Evolutionary conservation across 176 grass and related monocot species (phyloP).

Genomic region (Oryza punctata): DNA sequence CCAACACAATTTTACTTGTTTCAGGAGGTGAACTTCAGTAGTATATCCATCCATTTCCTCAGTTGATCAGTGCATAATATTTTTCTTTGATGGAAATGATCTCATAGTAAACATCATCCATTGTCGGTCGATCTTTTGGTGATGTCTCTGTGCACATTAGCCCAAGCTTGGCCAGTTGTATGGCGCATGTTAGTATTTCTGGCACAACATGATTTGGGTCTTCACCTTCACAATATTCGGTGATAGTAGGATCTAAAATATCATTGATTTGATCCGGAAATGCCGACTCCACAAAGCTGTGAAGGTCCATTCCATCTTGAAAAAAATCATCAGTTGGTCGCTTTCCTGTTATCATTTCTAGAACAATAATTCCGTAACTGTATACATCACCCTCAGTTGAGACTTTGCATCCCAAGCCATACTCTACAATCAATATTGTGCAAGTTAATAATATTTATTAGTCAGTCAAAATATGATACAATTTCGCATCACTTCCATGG

Average conservation of each 20-base stretch:
- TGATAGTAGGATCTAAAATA: slow-evolving; percentile 2
- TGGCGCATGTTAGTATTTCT: background rate
- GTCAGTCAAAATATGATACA: too few relatives aligned
- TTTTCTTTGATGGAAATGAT: slow-evolving; percentile 3
- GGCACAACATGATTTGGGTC: background rate
- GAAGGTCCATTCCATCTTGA: background rate
- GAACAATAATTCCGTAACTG: slow-evolving; percentile 36
- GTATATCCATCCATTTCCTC: background rate
- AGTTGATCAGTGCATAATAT: background rate
- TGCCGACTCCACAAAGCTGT: background rate
- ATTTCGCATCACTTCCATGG: background rate
- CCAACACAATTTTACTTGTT: too few relatives aligned
- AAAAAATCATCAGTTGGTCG: slow-evolving; percentile 9
- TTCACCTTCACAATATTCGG: background rate
- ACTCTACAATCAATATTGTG: slow-evolving; percentile 17
- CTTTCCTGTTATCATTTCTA: slow-evolving; percentile 23
- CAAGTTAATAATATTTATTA: too few relatives aligned
- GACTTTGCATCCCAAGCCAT: slow-evolving; percentile 26
- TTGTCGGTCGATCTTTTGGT: slow-evolving; percentile 19
- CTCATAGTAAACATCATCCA: slow-evolving; percentile 5
- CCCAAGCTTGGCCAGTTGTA: slow-evolving; percentile 25
- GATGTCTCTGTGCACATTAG: slow-evolving; percentile 1
- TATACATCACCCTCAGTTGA: slow-evolving; percentile 36
- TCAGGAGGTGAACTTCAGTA: too few relatives aligned
- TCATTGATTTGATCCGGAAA: background rate